phyloP scores from a whole-genome alignment of 768 basidiomycete species.

The Rhodotorula babjevae region DNA sequence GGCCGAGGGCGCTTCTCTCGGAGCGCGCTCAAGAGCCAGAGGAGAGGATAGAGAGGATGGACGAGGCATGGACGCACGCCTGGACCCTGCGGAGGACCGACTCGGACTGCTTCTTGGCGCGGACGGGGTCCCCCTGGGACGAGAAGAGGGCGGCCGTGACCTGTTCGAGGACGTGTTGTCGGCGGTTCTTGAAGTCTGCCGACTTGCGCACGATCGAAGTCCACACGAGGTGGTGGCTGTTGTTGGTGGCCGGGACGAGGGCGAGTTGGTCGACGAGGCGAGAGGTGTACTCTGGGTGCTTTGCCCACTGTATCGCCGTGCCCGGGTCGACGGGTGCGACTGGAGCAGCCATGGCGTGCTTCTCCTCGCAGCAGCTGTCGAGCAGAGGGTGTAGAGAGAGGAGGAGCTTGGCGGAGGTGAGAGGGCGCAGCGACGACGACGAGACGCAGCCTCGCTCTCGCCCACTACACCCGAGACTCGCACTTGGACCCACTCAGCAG shows the following conservation, averaged over 20 bases:
- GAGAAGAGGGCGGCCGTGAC: not conserved
- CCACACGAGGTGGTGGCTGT: not conserved
- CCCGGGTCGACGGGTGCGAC: conserved; percentile 19
- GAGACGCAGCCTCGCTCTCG: no score
- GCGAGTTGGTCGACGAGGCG: not conserved
- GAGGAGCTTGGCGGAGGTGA: not conserved
- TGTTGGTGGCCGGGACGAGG: not conserved
- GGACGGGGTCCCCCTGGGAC: not conserved
- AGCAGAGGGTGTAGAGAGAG: not conserved
- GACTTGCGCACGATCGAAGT: not conserved
- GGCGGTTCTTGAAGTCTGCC: not conserved
- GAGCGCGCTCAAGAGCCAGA: no score
- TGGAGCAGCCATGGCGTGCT: not conserved
- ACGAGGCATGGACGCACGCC: not conserved
- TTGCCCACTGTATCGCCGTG: not conserved
- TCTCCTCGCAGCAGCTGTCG: not conserved
- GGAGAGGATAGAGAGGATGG: no score
- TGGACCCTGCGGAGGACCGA: not conserved
- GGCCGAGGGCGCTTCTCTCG: no score
- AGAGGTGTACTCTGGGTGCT: not conserved
- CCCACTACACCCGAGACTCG: no score
- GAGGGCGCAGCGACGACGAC: no score
- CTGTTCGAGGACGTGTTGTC: not conserved
- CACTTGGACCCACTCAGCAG: no score
- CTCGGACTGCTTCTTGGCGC: conserved; percentile 11